Conservation (phyloP, 495 filamentous ascomycete species). For the Stereocaulon alpinum region DNA sequence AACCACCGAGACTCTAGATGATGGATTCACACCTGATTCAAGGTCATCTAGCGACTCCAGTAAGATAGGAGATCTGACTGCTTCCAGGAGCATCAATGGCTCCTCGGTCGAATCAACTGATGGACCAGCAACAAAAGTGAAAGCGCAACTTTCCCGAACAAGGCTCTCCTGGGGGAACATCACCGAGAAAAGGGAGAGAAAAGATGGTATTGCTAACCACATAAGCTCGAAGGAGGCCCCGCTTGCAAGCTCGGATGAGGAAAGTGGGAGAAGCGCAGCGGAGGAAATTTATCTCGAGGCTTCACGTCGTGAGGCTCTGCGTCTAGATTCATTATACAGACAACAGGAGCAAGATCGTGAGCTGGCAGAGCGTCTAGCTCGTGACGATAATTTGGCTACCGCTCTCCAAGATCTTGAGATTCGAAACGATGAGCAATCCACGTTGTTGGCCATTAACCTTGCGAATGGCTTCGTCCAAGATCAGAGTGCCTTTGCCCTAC, state of each 20-base stretch:
- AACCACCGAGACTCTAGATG: too few relatives aligned
- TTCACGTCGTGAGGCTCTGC: not conserved
- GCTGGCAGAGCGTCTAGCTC: not conserved
- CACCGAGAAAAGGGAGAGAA: too few relatives aligned
- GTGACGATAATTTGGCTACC: not conserved
- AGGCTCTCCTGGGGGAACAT: too few relatives aligned
- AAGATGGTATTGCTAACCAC: too few relatives aligned
- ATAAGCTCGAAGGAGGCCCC: too few relatives aligned
- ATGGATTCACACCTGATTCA: too few relatives aligned
- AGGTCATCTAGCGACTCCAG: too few relatives aligned
- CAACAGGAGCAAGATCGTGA: not conserved
- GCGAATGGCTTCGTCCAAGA: not conserved
- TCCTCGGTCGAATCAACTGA: too few relatives aligned
- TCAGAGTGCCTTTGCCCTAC: not conserved
- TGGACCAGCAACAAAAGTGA: too few relatives aligned
- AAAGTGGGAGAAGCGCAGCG: not conserved
- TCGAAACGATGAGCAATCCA: not conserved
- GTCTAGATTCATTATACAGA: not conserved
- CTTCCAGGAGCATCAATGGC: too few relatives aligned
- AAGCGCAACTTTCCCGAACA: too few relatives aligned
- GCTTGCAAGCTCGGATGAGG: not conserved
- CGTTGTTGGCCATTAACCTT: not conserved
- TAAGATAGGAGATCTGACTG: too few relatives aligned
- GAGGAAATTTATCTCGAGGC: not conserved
- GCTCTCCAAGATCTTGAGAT: not conserved